Evolutionary conservation across 2,329 filamentous ascomycete species (phyloP).

Genomic region (Apiospora rasikravindrae): DNA sequence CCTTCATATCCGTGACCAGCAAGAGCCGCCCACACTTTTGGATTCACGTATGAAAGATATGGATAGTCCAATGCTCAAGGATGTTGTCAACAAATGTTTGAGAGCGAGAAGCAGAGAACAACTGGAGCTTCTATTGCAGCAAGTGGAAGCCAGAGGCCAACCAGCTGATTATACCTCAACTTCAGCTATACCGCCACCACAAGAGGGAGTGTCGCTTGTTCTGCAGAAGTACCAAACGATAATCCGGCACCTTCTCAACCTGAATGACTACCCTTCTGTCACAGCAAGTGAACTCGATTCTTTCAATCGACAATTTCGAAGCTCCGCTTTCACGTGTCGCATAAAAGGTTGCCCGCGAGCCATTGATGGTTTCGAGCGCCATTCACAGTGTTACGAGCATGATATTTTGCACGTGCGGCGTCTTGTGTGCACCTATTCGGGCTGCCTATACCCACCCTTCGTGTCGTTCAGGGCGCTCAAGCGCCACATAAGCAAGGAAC

Average conservation of each 20-base stretch:
- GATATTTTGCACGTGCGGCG: constrained; percentile 25
- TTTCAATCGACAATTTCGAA: constrained; percentile 25
- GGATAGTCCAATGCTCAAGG: background rate
- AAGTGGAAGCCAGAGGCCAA: background rate
- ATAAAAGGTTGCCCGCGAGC: constrained; percentile 28
- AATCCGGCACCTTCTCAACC: constrained; percentile 20
- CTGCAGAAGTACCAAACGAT: constrained; percentile 21
- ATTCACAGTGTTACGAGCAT: constrained; percentile 23
- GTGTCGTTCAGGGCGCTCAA: background rate
- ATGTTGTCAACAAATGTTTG: background rate
- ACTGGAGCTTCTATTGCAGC: too few relatives aligned
- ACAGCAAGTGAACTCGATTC: constrained; percentile 24
- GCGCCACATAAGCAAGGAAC: background rate
- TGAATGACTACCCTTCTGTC: constrained; percentile 17
- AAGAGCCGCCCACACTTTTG: background rate
- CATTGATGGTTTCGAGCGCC: constrained; percentile 27
- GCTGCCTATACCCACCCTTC: constrained; percentile 26
- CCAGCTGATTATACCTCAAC: background rate
- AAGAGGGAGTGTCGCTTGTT: background rate
- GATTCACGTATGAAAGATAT: background rate
- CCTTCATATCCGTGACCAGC: background rate
- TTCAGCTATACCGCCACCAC: background rate
- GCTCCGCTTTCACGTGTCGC: constrained; percentile 26
- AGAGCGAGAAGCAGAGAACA: background rate
- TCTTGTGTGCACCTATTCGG: constrained; percentile 10